Conservation (phyloP, 73 alveolate species). For the Uronychia binucleata region DNA sequence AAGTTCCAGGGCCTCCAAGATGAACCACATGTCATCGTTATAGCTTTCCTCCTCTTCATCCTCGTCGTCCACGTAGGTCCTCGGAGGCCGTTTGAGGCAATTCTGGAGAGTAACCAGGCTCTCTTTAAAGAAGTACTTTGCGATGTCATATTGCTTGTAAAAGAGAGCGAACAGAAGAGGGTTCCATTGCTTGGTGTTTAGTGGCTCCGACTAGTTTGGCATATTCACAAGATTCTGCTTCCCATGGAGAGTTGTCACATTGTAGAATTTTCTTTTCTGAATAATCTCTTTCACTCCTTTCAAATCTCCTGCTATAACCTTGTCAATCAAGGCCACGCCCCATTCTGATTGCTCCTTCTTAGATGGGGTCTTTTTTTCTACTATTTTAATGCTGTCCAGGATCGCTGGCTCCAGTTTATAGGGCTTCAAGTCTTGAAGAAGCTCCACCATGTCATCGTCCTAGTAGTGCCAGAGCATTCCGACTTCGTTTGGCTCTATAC, state of each 20-base stretch:
- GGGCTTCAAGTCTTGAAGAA: background rate
- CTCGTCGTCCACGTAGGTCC: conserved; percentile 13
- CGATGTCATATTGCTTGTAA: conserved; percentile 6
- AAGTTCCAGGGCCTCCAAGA: background rate
- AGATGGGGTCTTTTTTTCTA: background rate
- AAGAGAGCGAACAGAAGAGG: conserved; percentile 14
- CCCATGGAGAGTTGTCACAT: conserved; percentile 8
- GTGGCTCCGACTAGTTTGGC: conserved; percentile 12
- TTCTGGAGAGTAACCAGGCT: conserved; percentile 5
- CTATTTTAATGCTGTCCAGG: background rate
- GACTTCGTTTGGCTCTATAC: conserved; percentile 12
- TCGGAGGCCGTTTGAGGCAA: conserved; percentile 24
- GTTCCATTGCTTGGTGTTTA: conserved; percentile 21
- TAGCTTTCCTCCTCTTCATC: conserved; percentile 15
- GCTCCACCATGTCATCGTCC: conserved; percentile 6
- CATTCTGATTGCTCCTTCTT: background rate
- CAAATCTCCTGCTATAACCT: conserved; percentile 19
- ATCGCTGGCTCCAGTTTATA: background rate
- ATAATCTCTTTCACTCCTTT: conserved; percentile 7
- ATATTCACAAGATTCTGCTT: background rate
- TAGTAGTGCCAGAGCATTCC: conserved; percentile 11
- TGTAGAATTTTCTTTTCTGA: background rate
- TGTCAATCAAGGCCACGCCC: conserved; percentile 18
- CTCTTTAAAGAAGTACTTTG: conserved; percentile 5
- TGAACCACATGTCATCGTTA: background rate